These are phyloP conservation scores for Salvia rosmarinus DNA, from an alignment of 257 asterid genomes.

Conservation along the genomic window DNA sequence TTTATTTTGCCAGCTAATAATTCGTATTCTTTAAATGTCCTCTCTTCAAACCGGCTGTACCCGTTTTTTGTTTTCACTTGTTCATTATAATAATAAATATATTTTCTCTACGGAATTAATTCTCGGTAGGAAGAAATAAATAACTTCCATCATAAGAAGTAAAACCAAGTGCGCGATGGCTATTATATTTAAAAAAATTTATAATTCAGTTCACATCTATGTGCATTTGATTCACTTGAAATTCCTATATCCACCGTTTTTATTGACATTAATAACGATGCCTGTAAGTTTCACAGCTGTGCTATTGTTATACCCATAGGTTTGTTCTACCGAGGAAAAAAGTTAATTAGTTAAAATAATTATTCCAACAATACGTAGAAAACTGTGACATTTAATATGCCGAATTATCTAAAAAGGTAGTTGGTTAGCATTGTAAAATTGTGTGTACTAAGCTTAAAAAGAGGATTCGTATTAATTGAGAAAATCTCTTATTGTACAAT, in stretches of 20 bases:
- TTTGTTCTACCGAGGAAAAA: conserved; percentile 12
- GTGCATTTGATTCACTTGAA: conserved; percentile 33
- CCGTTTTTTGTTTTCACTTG: background rate
- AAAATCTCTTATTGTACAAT: background rate
- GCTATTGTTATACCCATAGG: background rate
- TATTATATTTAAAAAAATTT: conserved; percentile 16
- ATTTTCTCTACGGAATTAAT: conserved; percentile 2
- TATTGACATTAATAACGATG: conserved; percentile 34
- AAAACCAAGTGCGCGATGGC: background rate
- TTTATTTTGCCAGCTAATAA: conserved; percentile 29
- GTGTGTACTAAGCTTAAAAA: background rate
- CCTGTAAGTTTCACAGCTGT: conserved; percentile 11
- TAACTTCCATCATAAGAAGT: background rate
- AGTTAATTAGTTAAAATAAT: background rate
- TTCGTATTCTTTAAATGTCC: conserved; percentile 21
- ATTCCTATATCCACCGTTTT: conserved; percentile 35
- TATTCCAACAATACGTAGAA: background rate
- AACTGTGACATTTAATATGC: background rate
- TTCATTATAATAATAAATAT: background rate
- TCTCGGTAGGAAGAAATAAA: conserved; percentile 30
- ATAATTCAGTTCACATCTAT: conserved; percentile 18
- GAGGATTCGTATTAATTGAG: background rate
- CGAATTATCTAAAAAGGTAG: conserved; percentile 23
- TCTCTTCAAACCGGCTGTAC: conserved; percentile 23
- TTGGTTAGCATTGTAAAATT: background rate